Base-by-base conservation (phyloP, 164 flowering plant species). In the Magnolia kwangsiensis region DNA sequence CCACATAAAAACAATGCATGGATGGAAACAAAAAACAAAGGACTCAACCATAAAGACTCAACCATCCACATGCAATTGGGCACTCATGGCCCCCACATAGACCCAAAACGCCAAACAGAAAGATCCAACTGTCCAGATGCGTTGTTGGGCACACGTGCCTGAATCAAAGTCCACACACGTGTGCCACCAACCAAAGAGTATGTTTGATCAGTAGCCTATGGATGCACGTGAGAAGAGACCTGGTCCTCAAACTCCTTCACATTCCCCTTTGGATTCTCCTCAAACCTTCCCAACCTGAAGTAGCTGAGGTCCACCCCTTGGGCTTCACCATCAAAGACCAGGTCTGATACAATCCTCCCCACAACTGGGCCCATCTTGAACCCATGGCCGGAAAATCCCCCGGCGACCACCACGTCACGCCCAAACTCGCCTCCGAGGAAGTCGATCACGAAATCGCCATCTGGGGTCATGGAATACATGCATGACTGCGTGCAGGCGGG, bases 301-400 rank as follows among this genome's bases (percentile, higher is more conserved):
- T 87, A 73, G 77, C 75, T 78, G 8, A 91, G 68, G 72, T 91
- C 95, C 85, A 86, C 90, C 20, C 86, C 93, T 50, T 82, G 19
- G 8, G 88, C 89, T 70, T 85, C 85, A 51, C 94, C 98, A 10
- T 67, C 69, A 5, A 82, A 13, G 70, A 76, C 92, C 24, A 96
- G 71, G 37, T 94, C 98, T 1, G 88, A 89, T 83, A 93, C 72
- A 20, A 92, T 79, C 86, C 88, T 81, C 69, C 97, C 99, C 37
- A 94, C 83, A 55, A 81, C 83, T 23, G 99, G 98, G 2, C 86
- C 91, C 98, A 96, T 92, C 89, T 96, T 96, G 85, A 96, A 96
- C 79, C 99, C 99, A 71, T 96, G 99, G 10, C 99, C 99, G 0
- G 99, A 96, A 75, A 96, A 96, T 69, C 98, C 99, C 0, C 96